Conservation (phyloP, 2,329 filamentous ascomycete genomes). For the Botrytis aclada region DNA sequence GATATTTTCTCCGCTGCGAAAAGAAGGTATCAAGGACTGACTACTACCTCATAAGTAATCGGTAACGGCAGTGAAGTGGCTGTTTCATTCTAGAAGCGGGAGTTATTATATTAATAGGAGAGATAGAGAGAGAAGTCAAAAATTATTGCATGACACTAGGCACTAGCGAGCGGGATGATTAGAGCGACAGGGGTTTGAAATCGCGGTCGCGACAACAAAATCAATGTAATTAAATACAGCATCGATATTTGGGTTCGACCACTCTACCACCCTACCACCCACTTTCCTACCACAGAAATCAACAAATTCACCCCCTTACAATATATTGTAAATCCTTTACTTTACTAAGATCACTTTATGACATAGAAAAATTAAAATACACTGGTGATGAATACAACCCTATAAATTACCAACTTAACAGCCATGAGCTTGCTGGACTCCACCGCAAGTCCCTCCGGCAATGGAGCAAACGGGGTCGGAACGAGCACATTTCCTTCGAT, state of each 20-base stretch:
- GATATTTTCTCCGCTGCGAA: neutral
- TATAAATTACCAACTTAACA: conserved; percentile 23
- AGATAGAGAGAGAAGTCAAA: neutral
- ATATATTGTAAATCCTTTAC: conserved; percentile 19
- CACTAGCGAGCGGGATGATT: conserved; percentile 11
- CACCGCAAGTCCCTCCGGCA: conserved; percentile 33
- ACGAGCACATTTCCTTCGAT: conserved; percentile 49
- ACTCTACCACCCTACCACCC: conserved; percentile 24
- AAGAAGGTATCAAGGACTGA: neutral
- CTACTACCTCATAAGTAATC: neutral
- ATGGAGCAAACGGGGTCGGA: conserved; percentile 35
- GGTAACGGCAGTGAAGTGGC: neutral
- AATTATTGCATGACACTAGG: conserved; percentile 13
- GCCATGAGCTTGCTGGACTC: conserved; percentile 37
- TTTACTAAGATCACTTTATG: conserved; percentile 17
- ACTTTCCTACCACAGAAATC: conserved; percentile 15
- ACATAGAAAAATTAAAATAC: neutral
- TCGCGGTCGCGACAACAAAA: conserved; percentile 21
- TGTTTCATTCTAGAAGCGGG: conserved; percentile 15
- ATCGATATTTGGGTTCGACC: conserved; percentile 26
- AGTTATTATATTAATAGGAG: neutral
- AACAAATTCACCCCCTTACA: conserved; percentile 22
- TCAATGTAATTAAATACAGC: conserved; percentile 16
- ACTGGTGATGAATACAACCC: conserved; percentile 30
- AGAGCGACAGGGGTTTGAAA: conserved; percentile 16